Evolutionary conservation across 1,284 basidiomycete species (phyloP).

Genomic region (Marasmius sp.): DNA sequence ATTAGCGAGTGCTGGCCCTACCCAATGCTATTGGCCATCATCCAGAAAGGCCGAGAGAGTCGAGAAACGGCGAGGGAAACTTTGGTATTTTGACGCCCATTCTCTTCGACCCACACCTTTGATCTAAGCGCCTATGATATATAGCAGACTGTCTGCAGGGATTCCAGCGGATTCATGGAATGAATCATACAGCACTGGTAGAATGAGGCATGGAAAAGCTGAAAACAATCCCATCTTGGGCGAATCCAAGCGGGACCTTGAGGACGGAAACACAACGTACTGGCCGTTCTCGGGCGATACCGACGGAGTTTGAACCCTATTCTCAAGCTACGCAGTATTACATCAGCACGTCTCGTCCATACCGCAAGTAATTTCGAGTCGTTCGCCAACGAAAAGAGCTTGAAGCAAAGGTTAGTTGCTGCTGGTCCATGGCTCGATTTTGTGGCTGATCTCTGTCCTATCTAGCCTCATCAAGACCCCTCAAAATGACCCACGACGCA

Average conservation of each 20-base stretch:
- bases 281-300: neutral
- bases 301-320: conserved; percentile 23
- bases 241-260: neutral
- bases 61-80: too few species aligned
- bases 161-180: too few species aligned
- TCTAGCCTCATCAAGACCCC: conserved; percentile 16
- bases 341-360: neutral
- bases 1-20: neutral
- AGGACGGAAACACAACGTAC: neutral
- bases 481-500: conserved; percentile 87
- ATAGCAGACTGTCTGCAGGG: too few species aligned
- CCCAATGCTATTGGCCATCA: too few species aligned
- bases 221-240: neutral
- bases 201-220: too few species aligned
- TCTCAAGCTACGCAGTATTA: conserved; percentile 33
- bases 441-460: neutral
- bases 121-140: too few species aligned
- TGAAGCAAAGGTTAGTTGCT: neutral
- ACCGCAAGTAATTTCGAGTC: neutral
- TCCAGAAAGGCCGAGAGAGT: too few species aligned
- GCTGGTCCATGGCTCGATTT: neutral
- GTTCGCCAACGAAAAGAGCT: neutral
- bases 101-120: too few species aligned
- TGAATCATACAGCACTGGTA: too few species aligned
- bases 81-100: too few species aligned